These are phyloP conservation scores for Alternaria brassicae DNA, from an alignment of 2,329 filamentous ascomycete genomes.

Conservation along the genomic window DNA sequence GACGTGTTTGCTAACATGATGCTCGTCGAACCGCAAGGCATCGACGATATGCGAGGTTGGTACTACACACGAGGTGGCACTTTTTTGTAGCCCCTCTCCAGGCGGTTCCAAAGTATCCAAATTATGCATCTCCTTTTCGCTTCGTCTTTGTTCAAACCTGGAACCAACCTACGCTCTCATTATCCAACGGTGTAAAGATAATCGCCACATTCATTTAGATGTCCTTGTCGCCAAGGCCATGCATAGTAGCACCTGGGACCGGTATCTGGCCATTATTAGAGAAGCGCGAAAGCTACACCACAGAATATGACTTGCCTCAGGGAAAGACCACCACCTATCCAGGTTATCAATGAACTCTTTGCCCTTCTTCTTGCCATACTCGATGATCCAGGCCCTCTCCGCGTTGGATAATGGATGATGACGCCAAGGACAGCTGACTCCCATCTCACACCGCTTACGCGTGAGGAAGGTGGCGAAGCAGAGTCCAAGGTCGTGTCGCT, in stretches of 20 bases:
- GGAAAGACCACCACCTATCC: slow-evolving; percentile 1
- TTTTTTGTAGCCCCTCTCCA: slow-evolving; percentile 1
- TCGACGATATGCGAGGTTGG: slow-evolving; percentile 43
- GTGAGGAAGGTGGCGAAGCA: slow-evolving; percentile 22
- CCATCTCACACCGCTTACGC: slow-evolving; percentile 13
- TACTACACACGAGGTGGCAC: slow-evolving; percentile 32
- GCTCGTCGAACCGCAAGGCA: slow-evolving; percentile 34
- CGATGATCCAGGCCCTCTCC: slow-evolving; percentile 15
- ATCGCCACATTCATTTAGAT: not conserved
- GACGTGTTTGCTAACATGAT: slow-evolving; percentile 41
- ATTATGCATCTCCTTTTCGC: too few relatives aligned
- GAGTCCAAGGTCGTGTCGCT: slow-evolving; percentile 15
- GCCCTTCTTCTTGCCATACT: not conserved
- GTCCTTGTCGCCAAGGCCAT: not conserved
- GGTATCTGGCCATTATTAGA: not conserved
- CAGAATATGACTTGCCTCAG: not conserved
- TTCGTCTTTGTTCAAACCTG: not conserved
- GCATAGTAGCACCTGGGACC: slow-evolving; percentile 12
- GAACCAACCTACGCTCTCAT: not conserved
- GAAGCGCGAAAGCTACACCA: not conserved
- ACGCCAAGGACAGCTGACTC: slow-evolving; percentile 19
- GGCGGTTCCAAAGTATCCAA: not conserved
- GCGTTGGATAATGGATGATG: slow-evolving; percentile 16
- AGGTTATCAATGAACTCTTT: slow-evolving; percentile 9
- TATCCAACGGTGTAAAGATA: not conserved